Percentiles rank a stretch among this genome's conserved stretches.
Conservation (phyloP, 768 basidiomycete genomes). For the Fistulinella prunicolor region DNA sequence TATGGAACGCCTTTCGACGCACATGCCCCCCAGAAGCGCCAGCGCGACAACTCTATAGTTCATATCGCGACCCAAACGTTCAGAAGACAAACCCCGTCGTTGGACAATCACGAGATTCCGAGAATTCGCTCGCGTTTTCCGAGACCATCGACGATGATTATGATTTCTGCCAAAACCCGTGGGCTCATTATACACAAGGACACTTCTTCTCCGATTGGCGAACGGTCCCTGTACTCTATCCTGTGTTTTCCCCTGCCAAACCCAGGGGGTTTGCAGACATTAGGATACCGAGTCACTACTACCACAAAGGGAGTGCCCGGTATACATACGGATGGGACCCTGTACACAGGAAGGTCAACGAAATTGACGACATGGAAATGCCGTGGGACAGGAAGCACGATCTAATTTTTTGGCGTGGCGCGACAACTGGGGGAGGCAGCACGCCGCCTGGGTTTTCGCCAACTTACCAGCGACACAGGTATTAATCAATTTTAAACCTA, state of each 20-base stretch:
- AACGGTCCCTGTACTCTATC: constrained; percentile 83
- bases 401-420: constrained; percentile 92
- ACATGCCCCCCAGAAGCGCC: constrained; percentile 81
- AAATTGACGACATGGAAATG: constrained; percentile 80
- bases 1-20: constrained; percentile 95
- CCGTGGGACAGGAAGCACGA: constrained; percentile 87
- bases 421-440: constrained; percentile 92
- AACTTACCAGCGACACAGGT: constrained; percentile 87
- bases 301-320: constrained; percentile 74
- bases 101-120: constrained; percentile 27
- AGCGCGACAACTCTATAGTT: constrained; percentile 81
- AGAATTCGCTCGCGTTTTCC: constrained; percentile 65
- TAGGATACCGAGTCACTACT: constrained; percentile 94
- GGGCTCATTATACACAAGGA: constrained; percentile 84
- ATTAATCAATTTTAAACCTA: constrained; percentile 13
- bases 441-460: constrained; percentile 80
- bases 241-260: constrained; percentile 91
- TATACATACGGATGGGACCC: constrained; percentile 94
- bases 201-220: constrained; percentile 99
- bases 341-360: constrained; percentile 67
- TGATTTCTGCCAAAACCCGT: constrained; percentile 80
- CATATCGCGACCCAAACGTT: constrained; percentile 53
- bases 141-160: constrained; percentile 56
- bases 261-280: constrained; percentile 86
- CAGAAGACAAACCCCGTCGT: constrained; percentile 28